phyloP scores from a whole-genome alignment of 176 grass and related monocot species.

The Oryza punctata region DNA sequence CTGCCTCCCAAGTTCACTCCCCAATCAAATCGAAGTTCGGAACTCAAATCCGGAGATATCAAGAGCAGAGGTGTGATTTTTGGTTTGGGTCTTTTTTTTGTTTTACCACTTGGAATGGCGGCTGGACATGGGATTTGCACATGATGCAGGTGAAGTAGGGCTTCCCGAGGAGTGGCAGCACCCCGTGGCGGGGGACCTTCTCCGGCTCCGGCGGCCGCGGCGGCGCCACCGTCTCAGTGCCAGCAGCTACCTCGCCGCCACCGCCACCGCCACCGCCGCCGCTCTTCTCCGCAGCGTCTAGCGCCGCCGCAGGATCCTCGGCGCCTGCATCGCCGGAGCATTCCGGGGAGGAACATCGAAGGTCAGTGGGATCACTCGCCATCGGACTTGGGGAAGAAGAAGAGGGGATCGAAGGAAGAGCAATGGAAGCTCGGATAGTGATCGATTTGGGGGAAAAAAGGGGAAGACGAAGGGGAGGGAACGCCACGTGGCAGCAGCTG shows the following conservation, averaged over 20 bases:
- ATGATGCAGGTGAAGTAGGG: slow-evolving; percentile 52
- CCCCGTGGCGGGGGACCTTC: neutral
- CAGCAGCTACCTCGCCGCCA: neutral
- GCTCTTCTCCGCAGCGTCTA: neutral
- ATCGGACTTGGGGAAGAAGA: neutral
- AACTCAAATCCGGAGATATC: neutral
- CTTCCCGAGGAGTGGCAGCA: slow-evolving; percentile 40
- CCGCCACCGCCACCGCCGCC: neutral
- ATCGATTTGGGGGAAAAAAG: no score
- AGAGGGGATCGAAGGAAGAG: no score
- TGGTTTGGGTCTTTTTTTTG: neutral
- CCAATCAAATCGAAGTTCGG: neutral
- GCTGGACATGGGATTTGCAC: slow-evolving; percentile 28
- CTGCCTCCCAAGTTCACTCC: slow-evolving; percentile 7
- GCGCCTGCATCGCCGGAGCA: neutral
- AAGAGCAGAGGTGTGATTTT: neutral
- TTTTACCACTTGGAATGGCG: slow-evolving; percentile 53
- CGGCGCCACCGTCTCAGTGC: neutral
- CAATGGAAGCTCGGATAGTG: no score
- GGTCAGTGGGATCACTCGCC: neutral
- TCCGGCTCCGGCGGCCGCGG: neutral
- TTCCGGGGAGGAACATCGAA: neutral
- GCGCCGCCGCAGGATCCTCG: neutral
- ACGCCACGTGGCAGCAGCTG: no score
- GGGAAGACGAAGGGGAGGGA: no score